phyloP scores from a whole-genome alignment of 805 yeast genomes.

The Peterozyma toletana region DNA sequence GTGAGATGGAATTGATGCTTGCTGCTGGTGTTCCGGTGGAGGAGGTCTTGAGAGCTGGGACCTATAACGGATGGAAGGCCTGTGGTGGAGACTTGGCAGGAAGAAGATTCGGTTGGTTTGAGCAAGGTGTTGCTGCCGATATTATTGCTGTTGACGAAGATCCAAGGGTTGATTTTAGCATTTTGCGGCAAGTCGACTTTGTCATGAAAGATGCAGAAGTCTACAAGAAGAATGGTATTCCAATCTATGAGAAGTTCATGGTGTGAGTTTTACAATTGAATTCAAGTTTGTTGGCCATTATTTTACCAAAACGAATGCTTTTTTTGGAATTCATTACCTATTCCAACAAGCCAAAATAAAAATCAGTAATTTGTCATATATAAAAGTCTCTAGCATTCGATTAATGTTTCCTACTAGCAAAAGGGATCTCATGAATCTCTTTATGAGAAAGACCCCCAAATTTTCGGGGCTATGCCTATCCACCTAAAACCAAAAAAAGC shows the following conservation, averaged over 20 bases:
- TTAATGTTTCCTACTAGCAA: too few species aligned
- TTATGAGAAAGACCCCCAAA: too few species aligned
- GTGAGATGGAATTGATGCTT: constrained; percentile 19
- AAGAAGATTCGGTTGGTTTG: constrained; percentile 18
- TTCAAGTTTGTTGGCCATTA: too few species aligned
- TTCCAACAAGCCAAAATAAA: too few species aligned
- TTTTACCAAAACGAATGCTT: too few species aligned
- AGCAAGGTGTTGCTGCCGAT: constrained; percentile 16
- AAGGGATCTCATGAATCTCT: too few species aligned
- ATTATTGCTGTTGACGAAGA: constrained; percentile 17
- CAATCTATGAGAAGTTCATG: constrained; percentile 4
- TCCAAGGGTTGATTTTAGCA: constrained; percentile 11
- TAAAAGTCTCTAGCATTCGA: too few species aligned
- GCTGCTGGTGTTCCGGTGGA: constrained; percentile 17
- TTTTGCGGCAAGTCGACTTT: constrained; percentile 13
- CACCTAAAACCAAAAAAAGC: too few species aligned
- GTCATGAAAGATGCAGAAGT: constrained; percentile 21
- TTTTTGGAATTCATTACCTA: too few species aligned
- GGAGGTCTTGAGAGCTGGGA: constrained; percentile 13
- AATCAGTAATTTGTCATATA: too few species aligned
- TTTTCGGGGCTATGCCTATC: too few species aligned
- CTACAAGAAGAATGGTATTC: constrained; percentile 12
- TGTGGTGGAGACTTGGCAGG: constrained; percentile 19
- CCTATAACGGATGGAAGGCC: constrained; percentile 21
- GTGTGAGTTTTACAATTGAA: too few species aligned